These are phyloP conservation scores for Penicillium janthinellum DNA, from an alignment of 2,329 filamentous ascomycete species.

Conservation along the genomic window DNA sequence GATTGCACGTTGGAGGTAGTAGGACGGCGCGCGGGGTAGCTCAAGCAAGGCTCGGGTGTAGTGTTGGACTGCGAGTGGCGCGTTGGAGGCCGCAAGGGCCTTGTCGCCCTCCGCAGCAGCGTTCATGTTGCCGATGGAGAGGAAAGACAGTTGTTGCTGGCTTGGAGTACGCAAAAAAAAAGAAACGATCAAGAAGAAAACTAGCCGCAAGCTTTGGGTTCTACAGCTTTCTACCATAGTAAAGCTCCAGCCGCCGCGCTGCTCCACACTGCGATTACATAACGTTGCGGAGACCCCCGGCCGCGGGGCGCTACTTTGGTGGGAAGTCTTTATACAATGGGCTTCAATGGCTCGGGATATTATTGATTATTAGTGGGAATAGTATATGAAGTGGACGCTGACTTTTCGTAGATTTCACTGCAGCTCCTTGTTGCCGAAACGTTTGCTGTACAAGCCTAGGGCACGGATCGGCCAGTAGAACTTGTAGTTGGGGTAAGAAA, in stretches of 20 bases:
- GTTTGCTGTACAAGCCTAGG: conserved; percentile 80
- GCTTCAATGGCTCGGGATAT: neutral
- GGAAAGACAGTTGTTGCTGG: neutral
- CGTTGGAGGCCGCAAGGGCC: conserved; percentile 66
- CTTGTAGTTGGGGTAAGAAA: conserved; percentile 99
- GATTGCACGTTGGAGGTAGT: conserved; percentile 80
- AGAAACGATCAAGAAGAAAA: neutral
- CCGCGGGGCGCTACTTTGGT: no score
- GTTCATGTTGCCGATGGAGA: conserved; percentile 46
- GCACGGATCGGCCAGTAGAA: conserved; percentile 94
- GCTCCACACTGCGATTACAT: conserved; percentile 6
- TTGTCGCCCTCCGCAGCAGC: conserved; percentile 59
- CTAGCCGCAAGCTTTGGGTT: neutral
- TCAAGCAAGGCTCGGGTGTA: conserved; percentile 67
- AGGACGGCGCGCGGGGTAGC: conserved; percentile 68
- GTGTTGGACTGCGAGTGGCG: conserved; percentile 65
- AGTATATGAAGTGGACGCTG: conserved; percentile 2
- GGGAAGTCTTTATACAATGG: neutral
- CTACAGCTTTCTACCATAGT: conserved; percentile 15
- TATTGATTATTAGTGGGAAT: conserved; percentile 5
- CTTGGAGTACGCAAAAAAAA: neutral
- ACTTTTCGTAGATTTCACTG: conserved; percentile 20
- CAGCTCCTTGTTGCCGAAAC: conserved; percentile 67
- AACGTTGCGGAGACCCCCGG: conserved; percentile 5
- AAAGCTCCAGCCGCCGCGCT: neutral